Base-by-base conservation (phyloP, 2,329 filamentous ascomycete genomes). In the Nigrospora osmanthi region DNA sequence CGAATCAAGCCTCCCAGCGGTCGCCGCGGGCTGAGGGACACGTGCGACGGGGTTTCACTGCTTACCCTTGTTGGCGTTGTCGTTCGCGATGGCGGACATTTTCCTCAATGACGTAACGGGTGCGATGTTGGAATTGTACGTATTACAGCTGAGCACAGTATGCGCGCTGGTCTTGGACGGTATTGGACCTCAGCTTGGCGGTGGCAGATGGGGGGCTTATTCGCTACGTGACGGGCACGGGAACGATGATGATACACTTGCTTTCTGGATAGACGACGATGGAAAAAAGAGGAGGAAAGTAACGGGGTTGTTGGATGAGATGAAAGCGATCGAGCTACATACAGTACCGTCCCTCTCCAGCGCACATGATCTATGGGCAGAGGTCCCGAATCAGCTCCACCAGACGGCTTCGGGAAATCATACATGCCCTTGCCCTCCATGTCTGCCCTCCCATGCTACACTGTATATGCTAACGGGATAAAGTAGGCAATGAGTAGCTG, bases 51-150 rank as follows among this genome's bases (percentile, higher is more conserved):
- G 16, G 16, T 17, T 14, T 16, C 23, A 31, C 6, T 30, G 38
- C 38, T 28, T 44, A 48, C 47, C 47, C 41, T 40, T 43, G 34
- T 46, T 48, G 43, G 44, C 33, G 37, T 39, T 44, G 32, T 45
- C 40, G 33, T 40, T 41, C 33, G 47, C 38, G 23, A 36, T 37
- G 30, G 46, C 44, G 34, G 47, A 43, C 47, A 48, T 48, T 28
- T 28, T 28, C 40, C 32, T 40, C 47, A 41, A 48, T 48, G 47
- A 48, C 47, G 47, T 48, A 46, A 43, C 13, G n/a, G 44, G 42
- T 35, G 40, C 15, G 33, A 38, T 40, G 38, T 19, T 13, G 42
- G 38, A 36, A 38, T 38, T 45, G 31, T 45, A 28, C 23, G 23
- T 10, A 28, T 31, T n/a, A 28, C 15, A 15, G 6, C 11, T 11